Evolutionary conservation across 495 filamentous ascomycete species (phyloP).

Genomic region (Penicillium waksmanii): DNA sequence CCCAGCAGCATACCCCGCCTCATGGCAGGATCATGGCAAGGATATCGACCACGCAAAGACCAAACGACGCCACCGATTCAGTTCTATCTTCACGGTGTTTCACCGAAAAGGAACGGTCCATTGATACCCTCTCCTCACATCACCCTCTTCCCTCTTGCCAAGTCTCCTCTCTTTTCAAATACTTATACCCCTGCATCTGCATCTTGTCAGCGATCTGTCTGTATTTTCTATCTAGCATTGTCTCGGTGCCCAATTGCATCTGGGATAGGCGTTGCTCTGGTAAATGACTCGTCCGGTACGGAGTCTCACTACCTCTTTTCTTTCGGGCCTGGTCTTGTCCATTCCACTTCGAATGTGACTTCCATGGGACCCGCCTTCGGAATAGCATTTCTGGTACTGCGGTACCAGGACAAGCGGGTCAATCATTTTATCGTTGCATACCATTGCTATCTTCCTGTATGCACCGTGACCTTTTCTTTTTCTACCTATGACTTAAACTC

Average conservation of each 20-base stretch:
- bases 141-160: neutral
- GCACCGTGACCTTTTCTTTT: neutral
- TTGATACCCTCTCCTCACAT: conserved; percentile 7
- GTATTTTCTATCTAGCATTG: conserved; percentile 12
- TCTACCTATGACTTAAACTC: neutral
- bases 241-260: conserved; percentile 16
- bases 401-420: neutral
- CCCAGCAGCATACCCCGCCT: neutral
- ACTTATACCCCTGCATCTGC: conserved; percentile 25
- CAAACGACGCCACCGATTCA: conserved; percentile 31
- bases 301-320: conserved; percentile 6
- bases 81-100: conserved; percentile 30
- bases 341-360: conserved; percentile 2
- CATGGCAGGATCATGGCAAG: conserved; percentile 1
- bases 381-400: neutral
- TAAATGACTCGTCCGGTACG: conserved; percentile 22
- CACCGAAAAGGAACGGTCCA: conserved; percentile 28
- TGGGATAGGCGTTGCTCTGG: conserved; percentile 21
- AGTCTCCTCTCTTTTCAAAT: conserved; percentile 3
- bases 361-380: neutral
- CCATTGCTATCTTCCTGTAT: neutral
- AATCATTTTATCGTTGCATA: neutral
- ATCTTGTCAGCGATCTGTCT: conserved; percentile 22
- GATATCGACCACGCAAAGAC: conserved; percentile 9
- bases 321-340: neutral